A percentile compares a stretch with the other conserved stretches of the same genome.
phyloP scores from a whole-genome alignment of 305 asterid species.

The Lippia alba region DNA sequence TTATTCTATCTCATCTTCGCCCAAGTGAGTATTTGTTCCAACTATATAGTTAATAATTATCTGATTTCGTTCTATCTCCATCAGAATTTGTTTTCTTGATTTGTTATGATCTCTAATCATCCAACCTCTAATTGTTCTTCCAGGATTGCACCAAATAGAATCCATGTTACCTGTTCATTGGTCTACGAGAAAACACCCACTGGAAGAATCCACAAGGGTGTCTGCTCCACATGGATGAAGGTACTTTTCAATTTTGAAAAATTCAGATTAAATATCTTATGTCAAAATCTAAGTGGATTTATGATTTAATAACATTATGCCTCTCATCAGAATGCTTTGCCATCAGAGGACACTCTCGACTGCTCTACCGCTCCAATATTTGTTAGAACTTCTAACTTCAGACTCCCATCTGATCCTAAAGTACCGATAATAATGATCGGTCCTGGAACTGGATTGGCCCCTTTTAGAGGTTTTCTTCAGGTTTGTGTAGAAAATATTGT shows the following conservation, averaged over 20 bases:
- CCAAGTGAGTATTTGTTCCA: slow-evolving; percentile 58
- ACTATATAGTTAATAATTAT: not conserved
- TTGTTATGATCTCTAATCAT: not conserved
- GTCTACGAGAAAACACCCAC: slow-evolving; percentile 84
- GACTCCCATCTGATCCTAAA: slow-evolving; percentile 83
- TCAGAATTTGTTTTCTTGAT: not conserved
- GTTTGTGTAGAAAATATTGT: slow-evolving; percentile 42
- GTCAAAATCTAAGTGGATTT: too few species aligned
- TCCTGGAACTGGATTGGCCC: slow-evolving; percentile 99
- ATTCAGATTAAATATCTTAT: not conserved
- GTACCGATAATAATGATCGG: slow-evolving; percentile 95
- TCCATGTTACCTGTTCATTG: slow-evolving; percentile 95
- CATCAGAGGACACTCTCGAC: slow-evolving; percentile 69
- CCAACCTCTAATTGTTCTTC: slow-evolving; percentile 22
- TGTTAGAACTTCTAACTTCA: slow-evolving; percentile 89
- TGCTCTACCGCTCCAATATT: slow-evolving; percentile 85
- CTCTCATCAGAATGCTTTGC: slow-evolving; percentile 71
- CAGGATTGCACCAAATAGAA: slow-evolving; percentile 78
- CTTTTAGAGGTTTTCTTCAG: slow-evolving; percentile 99
- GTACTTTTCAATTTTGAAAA: slow-evolving; percentile 42
- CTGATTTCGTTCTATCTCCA: not conserved
- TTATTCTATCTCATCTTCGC: slow-evolving; percentile 96
- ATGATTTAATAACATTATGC: not conserved
- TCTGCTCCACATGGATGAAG: slow-evolving; percentile 99
- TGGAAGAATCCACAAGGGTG: slow-evolving; percentile 91